These are phyloP conservation scores for Sarocladium oryzae DNA, from an alignment of 2,329 filamentous ascomycete species.

Conservation along the genomic window DNA sequence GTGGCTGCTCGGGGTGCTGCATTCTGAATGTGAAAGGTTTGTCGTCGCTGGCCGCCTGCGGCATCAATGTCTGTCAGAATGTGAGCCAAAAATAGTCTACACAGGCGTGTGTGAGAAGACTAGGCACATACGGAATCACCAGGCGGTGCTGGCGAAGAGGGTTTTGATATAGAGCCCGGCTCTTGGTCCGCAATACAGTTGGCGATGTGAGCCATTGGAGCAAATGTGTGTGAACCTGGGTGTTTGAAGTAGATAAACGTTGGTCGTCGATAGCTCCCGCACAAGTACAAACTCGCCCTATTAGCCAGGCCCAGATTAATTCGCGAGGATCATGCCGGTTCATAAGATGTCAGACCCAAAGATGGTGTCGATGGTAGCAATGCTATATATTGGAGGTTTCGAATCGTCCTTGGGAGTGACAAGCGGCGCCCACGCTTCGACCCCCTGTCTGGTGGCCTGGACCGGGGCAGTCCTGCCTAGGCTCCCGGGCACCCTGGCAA, in stretches of 20 bases:
- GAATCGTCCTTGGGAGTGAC: neutral
- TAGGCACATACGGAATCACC: conserved; percentile 36
- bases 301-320: conserved; percentile 3
- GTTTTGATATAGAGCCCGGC: conserved; percentile 44
- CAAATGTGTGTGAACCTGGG: conserved; percentile 8
- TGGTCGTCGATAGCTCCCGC: conserved; percentile 1
- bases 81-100: conserved; percentile 10
- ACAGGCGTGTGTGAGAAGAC: conserved; percentile 3
- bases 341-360: conserved; percentile 6
- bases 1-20: conserved; percentile 42
- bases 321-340: conserved; percentile 7
- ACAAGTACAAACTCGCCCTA: conserved; percentile 4
- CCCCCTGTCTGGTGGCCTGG: neutral
- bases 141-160: conserved; percentile 37
- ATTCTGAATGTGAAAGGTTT: conserved; percentile 53
- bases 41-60: conserved; percentile 26
- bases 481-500: conserved; percentile 4
- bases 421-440: conserved; percentile 1
- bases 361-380: conserved; percentile 8
- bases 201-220: conserved; percentile 56
- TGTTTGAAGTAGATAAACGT: conserved; percentile 7
- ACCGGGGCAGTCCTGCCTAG: neutral
- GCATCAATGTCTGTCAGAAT: conserved; percentile 12
- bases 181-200: conserved; percentile 48
- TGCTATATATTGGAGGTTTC: conserved; percentile 10